These are phyloP conservation scores for Rhododendron griersonianum DNA, from an alignment of 148 eudicot species.

Conservation along the genomic window DNA sequence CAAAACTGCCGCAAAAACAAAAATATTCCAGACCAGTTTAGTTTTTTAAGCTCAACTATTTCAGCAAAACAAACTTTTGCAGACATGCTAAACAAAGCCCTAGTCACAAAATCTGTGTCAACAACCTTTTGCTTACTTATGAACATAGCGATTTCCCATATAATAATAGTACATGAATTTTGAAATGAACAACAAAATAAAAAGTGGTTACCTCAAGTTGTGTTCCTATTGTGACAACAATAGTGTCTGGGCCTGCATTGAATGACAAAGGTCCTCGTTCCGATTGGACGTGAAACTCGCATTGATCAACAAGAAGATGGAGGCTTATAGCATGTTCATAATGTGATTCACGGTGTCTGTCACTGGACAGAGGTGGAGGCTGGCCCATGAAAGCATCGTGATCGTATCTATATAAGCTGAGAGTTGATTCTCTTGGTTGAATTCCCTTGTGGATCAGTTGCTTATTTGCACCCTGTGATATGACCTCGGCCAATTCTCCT, in stretches of 20 bases:
- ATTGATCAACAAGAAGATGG: conserved; percentile 47
- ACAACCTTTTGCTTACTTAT: background rate
- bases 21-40: background rate
- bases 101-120: background rate
- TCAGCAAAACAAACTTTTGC: background rate
- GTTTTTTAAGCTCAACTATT: background rate
- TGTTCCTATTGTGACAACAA: conserved; percentile 61
- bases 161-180: background rate
- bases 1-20: background rate
- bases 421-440: conserved; percentile 38
- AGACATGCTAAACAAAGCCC: background rate
- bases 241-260: conserved; percentile 44
- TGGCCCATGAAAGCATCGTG: conserved; percentile 26
- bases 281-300: conserved; percentile 51
- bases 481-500: conserved; percentile 45
- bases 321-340: conserved; percentile 49
- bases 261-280: conserved; percentile 46
- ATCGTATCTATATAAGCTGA: conserved; percentile 57
- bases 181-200: background rate
- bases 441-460: conserved; percentile 27
- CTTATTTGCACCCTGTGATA: conserved; percentile 25
- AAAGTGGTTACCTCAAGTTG: conserved; percentile 49
- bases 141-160: background rate
- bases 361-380: conserved; percentile 26
- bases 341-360: conserved; percentile 30